A percentile compares a stretch with the other conserved stretches of the same genome.
These are phyloP conservation scores for Coniophora puteana DNA, from an alignment of 1,284 basidiomycete genomes.

Conservation along the genomic window DNA sequence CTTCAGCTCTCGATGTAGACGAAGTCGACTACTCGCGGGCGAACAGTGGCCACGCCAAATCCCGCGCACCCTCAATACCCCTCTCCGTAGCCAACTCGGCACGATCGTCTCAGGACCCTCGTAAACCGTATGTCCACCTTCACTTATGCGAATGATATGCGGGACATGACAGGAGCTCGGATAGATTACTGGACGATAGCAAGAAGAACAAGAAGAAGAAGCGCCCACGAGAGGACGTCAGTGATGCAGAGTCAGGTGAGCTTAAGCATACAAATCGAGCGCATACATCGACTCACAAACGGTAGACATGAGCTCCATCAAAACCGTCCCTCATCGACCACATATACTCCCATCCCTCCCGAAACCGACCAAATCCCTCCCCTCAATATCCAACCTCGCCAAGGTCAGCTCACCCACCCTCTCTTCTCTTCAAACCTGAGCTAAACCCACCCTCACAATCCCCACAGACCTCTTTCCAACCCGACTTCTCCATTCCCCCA, in stretches of 20 bases:
- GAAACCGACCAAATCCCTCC: constrained; percentile 50
- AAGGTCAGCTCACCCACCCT: constrained; percentile 40
- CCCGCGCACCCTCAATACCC: constrained; percentile 17
- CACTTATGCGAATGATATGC: background rate
- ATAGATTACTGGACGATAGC: constrained; percentile 41
- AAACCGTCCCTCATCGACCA: constrained; percentile 47
- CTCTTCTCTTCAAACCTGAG: too few species aligned
- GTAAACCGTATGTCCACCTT: constrained; percentile 34
- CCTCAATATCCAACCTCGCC: constrained; percentile 38
- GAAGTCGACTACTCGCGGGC: constrained; percentile 16
- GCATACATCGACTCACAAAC: constrained; percentile 1
- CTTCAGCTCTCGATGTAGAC: constrained; percentile 21
- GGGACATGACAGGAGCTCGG: too few species aligned
- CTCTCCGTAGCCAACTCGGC: constrained; percentile 19
- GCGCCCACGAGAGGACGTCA: constrained; percentile 76
- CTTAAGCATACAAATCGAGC: background rate
- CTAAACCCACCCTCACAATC: constrained; percentile 11
- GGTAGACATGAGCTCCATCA: constrained; percentile 48
- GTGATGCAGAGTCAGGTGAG: constrained; percentile 59
- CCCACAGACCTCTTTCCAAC: constrained; percentile 37
- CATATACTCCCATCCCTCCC: constrained; percentile 35
- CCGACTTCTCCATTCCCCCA: constrained; percentile 58
- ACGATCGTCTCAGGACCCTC: constrained; percentile 33
- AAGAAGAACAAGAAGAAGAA: constrained; percentile 82
- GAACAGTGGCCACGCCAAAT: constrained; percentile 23